Evolutionary conservation across 495 filamentous ascomycete species (phyloP), one percentile per base, ranked within the genome.

Genomic region (Aspergillus affinis): DNA sequence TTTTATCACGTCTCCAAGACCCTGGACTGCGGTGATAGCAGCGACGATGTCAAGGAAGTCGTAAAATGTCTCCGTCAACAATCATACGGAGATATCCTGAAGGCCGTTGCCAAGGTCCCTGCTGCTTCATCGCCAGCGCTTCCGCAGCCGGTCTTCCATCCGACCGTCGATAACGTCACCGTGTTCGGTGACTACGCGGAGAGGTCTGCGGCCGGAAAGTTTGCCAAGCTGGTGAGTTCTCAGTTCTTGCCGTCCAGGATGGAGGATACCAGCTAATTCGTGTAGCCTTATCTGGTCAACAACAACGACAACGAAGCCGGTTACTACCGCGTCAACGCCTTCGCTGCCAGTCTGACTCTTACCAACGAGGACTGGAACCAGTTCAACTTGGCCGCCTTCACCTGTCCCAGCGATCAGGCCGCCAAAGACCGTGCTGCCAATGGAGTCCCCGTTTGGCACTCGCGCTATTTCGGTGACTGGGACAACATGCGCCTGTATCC

Each of bases 401-500:
- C 71, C 17, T 84, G 82, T 53, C 74, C 81, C 17, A 66, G 65
- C 20, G 69, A 64, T 7, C 48, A 58, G 17, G 65, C 72, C 19
- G 78, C 75, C 12, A 67, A 63, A 27, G 69, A 68, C 26, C 73
- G 73, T 7, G 55, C 65, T 26, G 55, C 51, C 8, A 61, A 70
- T 29, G 64, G 61, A 18, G 69, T 73, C 15, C 78, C 82, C 0
- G 73, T 71, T 15, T 85, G 81, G 81, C 74, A 75, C 19, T 83
- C 79, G 58, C 76, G 79, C 47, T 85, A 81, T 59, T 76, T 79
- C 48, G 81, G 74, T 8, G 74, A 77, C 51, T 85, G 78, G 67
- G 68, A 73, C 1, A 82, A 81, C 60, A 69, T 75, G 13, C 64
- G 66, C 7, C 66, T 84, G 21, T 77, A 77, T 45, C 76, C 76